These are phyloP conservation scores for Ensete ventricosum DNA, from an alignment of 176 grass and related monocot genomes.

Conservation along the genomic window DNA sequence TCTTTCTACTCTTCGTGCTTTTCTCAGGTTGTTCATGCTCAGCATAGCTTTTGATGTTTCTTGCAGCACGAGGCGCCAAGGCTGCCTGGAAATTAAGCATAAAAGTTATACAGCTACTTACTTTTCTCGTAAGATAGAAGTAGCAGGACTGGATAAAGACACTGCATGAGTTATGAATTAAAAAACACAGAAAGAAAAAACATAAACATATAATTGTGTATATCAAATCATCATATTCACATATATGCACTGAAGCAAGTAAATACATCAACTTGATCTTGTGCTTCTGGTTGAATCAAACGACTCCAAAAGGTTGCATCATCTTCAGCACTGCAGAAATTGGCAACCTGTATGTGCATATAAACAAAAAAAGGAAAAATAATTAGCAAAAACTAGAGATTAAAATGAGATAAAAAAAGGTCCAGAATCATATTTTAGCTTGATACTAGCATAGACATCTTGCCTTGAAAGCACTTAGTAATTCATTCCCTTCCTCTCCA, in stretches of 20 bases:
- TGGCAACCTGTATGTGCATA: constrained; percentile 57
- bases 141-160: too few species aligned
- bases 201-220: background rate
- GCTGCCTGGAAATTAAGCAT: constrained; percentile 49
- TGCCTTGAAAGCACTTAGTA: constrained; percentile 98
- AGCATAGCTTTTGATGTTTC: constrained; percentile 81
- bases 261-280: constrained; percentile 72
- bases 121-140: background rate
- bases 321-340: constrained; percentile 94
- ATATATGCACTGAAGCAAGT: constrained; percentile 1
- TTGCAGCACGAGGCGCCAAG: constrained; percentile 92
- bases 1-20: constrained; percentile 55
- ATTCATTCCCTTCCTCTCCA: constrained; percentile 79
- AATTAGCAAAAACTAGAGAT: constrained; percentile 16
- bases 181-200: background rate
- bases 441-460: constrained; percentile 23
- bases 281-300: constrained; percentile 80
- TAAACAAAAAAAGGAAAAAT: constrained; percentile 14
- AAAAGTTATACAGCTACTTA: background rate
- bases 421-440: background rate
- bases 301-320: constrained; percentile 95
- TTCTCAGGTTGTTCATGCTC: constrained; percentile 65
- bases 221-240: background rate
- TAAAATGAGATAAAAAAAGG: background rate
- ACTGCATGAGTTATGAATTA: background rate